Conservation (phyloP, 192 early-diverging fungal species). For the Backusella parvicylindrica region DNA sequence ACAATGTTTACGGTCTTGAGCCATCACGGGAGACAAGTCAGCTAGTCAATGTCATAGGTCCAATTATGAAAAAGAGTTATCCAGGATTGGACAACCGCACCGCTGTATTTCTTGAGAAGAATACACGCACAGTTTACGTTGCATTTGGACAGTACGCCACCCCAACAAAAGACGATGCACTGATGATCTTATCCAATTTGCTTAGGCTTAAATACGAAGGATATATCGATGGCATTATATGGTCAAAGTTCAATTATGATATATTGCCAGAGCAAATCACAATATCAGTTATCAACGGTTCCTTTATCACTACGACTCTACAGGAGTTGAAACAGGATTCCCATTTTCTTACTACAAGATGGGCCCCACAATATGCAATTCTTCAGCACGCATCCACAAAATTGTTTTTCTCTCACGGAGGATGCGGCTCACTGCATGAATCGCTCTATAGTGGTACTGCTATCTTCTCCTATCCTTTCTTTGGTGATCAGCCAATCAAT, state of each 20-base stretch:
- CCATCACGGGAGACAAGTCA: constrained; percentile 8
- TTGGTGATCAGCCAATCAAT: constrained; percentile 23
- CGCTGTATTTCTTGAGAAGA: constrained; percentile 9
- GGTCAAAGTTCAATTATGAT: constrained; percentile 1
- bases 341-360: not conserved
- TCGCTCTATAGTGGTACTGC: constrained; percentile 18
- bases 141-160: constrained; percentile 26
- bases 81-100: not conserved
- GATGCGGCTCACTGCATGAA: constrained; percentile 25
- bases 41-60: constrained; percentile 25
- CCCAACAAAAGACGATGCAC: not conserved
- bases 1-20: constrained; percentile 24
- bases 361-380: constrained; percentile 29
- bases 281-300: not conserved
- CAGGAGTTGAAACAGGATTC: not conserved
- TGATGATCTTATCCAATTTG: constrained; percentile 16
- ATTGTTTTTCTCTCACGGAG: constrained; percentile 28
- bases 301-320: not conserved
- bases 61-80: constrained; percentile 26
- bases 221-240: constrained; percentile 33
- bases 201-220: not conserved
- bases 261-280: not conserved
- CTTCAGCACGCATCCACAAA: constrained; percentile 19
- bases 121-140: constrained; percentile 21
- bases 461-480: constrained; percentile 24